Base-by-base conservation (phyloP, 2,329 filamentous ascomycete species). In the Botrytis porri region DNA sequence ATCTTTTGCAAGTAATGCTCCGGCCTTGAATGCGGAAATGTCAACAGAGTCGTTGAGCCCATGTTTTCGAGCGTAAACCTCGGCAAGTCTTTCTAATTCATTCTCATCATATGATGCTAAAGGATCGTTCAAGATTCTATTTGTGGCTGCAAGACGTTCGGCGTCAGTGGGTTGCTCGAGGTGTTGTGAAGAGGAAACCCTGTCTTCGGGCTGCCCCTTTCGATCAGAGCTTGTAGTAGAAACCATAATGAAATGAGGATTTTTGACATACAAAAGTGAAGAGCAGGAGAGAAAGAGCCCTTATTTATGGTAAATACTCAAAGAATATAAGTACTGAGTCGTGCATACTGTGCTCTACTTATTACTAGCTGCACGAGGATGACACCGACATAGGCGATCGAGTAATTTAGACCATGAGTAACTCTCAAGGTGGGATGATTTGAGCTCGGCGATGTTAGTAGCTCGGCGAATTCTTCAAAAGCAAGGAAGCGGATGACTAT, bases 11-110 rank as follows among this genome's bases (percentile, higher is more conserved):
- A 90, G 84, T 72, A 88, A 84, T 63, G 89, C 89, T 9, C 88
- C 89, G 35, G 89, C 82, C 29, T 85, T 85, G 77, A 91, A 91
- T 8, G 86, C 87, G 18, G 87, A 84, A 45, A 89, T 81, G 77
- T 90, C 88, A 22, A 87, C 85, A 32, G 87, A 85, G 29, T 84
- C 84, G 7, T 84, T 86, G 71, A 90, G 82, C 39, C 85, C 85
- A 77, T 91, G 84, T 67, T 85, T 81, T 39, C 84, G 81, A 37
- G 88, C 89, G 79, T 90, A 92, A 8, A 84, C 83, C 70, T 87
- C 86, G 20, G 48, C 71, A 41, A 69, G 39, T 18, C 9, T 1
- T 32, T 48, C 39, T 16, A 70, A 14, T 20, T 70, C 29, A 4
- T 70, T 25, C 32, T 70, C 69, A 37, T 60, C 18, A 14, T 51